phyloP scores from a whole-genome alignment of 192 early-diverging fungal genomes.

The Mortierella antarctica region DNA sequence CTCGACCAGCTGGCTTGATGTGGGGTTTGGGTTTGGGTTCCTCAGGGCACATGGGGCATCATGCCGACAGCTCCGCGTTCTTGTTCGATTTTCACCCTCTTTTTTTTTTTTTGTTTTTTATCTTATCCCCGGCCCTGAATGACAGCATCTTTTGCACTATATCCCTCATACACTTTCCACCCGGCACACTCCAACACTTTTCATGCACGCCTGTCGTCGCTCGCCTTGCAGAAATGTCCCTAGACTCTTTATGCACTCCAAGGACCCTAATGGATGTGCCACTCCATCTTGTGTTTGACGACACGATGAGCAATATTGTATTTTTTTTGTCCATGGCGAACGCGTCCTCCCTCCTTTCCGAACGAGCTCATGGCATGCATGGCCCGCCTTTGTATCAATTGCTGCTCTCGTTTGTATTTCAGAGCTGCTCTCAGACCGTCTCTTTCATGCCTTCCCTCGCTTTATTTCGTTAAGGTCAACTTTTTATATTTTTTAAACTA shows the following conservation, averaged over 20 bases:
- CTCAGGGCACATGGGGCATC: not conserved
- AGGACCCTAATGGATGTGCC: not conserved
- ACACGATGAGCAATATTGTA: conserved; percentile 2
- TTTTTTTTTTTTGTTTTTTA: conserved; percentile 7
- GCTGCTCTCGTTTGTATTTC: conserved; percentile 36
- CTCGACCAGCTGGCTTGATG: too few species aligned
- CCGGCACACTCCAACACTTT: not conserved
- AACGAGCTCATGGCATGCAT: too few species aligned
- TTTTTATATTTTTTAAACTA: conserved; percentile 16
- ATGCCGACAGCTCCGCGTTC: conserved; percentile 4
- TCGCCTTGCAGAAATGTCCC: not conserved
- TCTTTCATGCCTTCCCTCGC: too few species aligned
- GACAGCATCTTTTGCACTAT: not conserved
- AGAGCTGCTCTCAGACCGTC: conserved; percentile 40
- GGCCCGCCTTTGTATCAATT: conserved; percentile 3
- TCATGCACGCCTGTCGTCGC: not conserved
- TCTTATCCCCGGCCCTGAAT: not conserved
- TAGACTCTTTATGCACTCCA: too few species aligned
- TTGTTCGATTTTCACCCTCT: conserved; percentile 4
- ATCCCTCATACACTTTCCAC: not conserved
- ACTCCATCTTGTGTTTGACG: conserved; percentile 4
- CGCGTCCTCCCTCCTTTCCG: too few species aligned
- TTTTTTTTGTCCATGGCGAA: not conserved
- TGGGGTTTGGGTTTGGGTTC: too few species aligned
- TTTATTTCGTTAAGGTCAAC: too few species aligned